A percentile compares a stretch with the other conserved stretches of the same genome.
Evolutionary conservation across 108 stramenopile genomes (phyloP).

Genomic region (Cafeteria roenbergensis): DNA sequence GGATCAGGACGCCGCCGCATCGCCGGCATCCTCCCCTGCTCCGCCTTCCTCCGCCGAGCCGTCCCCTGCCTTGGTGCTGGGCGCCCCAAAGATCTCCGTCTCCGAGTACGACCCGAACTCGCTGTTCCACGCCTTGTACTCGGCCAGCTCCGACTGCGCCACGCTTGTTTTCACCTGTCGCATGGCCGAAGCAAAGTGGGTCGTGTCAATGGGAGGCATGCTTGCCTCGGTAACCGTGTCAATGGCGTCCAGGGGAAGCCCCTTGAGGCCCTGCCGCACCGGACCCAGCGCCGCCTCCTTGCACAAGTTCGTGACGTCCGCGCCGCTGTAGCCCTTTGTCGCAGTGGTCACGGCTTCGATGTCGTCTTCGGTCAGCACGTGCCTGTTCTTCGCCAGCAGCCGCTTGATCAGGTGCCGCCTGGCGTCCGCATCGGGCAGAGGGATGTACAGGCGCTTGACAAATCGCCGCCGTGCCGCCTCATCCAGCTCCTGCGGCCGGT

Average conservation of each 20-base stretch:
- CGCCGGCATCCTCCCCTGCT: no score
- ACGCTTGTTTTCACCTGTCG: constrained; percentile 67
- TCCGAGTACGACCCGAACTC: constrained; percentile 37
- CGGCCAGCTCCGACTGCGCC: constrained; percentile 56
- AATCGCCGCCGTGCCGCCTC: constrained; percentile 88
- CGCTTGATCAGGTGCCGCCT: constrained; percentile 56
- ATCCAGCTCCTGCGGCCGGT: constrained; percentile 92
- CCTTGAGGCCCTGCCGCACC: constrained; percentile 63
- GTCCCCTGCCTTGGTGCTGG: neutral
- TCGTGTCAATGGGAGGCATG: constrained; percentile 68
- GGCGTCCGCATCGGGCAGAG: constrained; percentile 66
- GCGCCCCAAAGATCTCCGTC: neutral
- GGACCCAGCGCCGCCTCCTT: constrained; percentile 89
- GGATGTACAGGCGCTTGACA: constrained; percentile 74
- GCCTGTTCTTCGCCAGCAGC: constrained; percentile 65
- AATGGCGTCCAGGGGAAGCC: constrained; percentile 30
- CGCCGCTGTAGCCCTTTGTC: constrained; percentile 78
- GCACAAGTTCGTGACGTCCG: constrained; percentile 74
- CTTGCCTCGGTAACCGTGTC: constrained; percentile 52
- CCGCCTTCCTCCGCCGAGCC: no score
- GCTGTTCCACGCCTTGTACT: constrained; percentile 60
- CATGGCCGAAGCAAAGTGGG: constrained; percentile 66
- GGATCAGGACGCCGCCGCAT: no score
- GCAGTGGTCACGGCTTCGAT: neutral
- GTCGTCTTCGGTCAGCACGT: constrained; percentile 49